Percentiles rank a stretch among this genome's conserved stretches.
phyloP scores from a whole-genome alignment of 768 basidiomycete genomes.

The Hygrophorus pudorinus region DNA sequence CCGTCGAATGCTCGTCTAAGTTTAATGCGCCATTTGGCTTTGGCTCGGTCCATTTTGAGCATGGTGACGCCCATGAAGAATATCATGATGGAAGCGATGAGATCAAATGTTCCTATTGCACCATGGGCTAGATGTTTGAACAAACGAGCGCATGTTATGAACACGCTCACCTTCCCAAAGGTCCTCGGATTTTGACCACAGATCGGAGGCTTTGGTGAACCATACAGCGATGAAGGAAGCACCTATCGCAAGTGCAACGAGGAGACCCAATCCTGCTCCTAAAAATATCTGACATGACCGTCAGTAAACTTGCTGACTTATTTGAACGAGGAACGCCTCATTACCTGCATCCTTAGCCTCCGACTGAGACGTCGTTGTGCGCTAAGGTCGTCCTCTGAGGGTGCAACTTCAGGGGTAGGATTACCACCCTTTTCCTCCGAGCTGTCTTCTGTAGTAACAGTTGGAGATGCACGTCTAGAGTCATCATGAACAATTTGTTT shows the following conservation, averaged over 20 bases:
- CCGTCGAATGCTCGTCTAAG: slow-evolving; percentile 68
- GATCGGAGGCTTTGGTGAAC: slow-evolving; percentile 82
- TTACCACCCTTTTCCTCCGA: slow-evolving; percentile 3
- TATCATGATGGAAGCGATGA: slow-evolving; percentile 73
- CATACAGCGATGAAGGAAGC: slow-evolving; percentile 92
- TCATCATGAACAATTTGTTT: slow-evolving; percentile 63
- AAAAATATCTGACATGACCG: slow-evolving; percentile 52
- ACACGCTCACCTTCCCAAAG: slow-evolving; percentile 79
- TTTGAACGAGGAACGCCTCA: background rate
- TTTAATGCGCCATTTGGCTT: slow-evolving; percentile 92
- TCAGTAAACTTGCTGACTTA: background rate
- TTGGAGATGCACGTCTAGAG: slow-evolving; percentile 10
- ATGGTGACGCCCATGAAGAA: slow-evolving; percentile 91
- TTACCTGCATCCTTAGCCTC: slow-evolving; percentile 61
- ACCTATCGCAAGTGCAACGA: slow-evolving; percentile 74
- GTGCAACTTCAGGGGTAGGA: slow-evolving; percentile 5
- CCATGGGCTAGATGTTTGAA: background rate
- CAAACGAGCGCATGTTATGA: background rate
- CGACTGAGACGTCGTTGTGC: slow-evolving; percentile 45
- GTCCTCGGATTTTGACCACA: slow-evolving; percentile 79
- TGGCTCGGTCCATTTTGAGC: slow-evolving; percentile 91
- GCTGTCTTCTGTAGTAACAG: background rate
- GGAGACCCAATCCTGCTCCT: slow-evolving; percentile 67
- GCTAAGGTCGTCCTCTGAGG: background rate
- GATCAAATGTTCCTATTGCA: slow-evolving; percentile 49